Percentiles rank a stretch among this genome's conserved stretches.
These are phyloP conservation scores for Globisporangium spiculum DNA, from an alignment of 352 stramenopile genomes.

Conservation along the genomic window DNA sequence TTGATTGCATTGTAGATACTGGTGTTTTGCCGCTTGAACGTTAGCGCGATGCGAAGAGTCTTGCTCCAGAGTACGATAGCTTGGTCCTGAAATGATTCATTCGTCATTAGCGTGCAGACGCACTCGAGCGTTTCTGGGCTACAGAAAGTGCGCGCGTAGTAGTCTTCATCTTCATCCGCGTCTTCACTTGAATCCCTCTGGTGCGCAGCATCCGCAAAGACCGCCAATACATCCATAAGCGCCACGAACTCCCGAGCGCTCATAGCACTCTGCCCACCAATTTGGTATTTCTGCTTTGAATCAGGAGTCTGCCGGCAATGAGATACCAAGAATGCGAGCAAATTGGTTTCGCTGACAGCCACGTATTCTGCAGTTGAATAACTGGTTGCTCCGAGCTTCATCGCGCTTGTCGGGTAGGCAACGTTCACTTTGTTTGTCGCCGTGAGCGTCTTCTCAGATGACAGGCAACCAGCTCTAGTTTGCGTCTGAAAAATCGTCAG, in stretches of 20 bases:
- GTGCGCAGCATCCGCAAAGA: constrained; percentile 19
- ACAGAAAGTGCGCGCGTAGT: constrained; percentile 31
- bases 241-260: constrained; percentile 30
- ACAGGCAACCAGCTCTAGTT: constrained; percentile 21
- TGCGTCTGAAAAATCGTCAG: constrained; percentile 43
- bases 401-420: constrained; percentile 43
- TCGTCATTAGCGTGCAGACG: constrained; percentile 35
- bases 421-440: constrained; percentile 40
- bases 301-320: constrained; percentile 43
- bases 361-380: constrained; percentile 19
- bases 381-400: constrained; percentile 27
- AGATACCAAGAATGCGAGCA: constrained; percentile 41
- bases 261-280: constrained; percentile 13
- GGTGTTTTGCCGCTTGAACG: constrained; percentile 34
- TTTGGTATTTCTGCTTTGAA: constrained; percentile 9
- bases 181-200: constrained; percentile 1
- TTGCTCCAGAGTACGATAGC: constrained; percentile 39
- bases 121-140: constrained; percentile 41
- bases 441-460: constrained; percentile 17
- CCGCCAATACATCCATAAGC: constrained; percentile 44
- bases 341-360: constrained; percentile 29
- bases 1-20: constrained; percentile 47
- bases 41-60: constrained; percentile 31
- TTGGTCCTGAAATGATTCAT: constrained; percentile 29
- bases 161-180: constrained; percentile 23